Evolutionary conservation across 1,139 yeast genomes (phyloP).

Genomic region (Yamadazyma atlantica): DNA sequence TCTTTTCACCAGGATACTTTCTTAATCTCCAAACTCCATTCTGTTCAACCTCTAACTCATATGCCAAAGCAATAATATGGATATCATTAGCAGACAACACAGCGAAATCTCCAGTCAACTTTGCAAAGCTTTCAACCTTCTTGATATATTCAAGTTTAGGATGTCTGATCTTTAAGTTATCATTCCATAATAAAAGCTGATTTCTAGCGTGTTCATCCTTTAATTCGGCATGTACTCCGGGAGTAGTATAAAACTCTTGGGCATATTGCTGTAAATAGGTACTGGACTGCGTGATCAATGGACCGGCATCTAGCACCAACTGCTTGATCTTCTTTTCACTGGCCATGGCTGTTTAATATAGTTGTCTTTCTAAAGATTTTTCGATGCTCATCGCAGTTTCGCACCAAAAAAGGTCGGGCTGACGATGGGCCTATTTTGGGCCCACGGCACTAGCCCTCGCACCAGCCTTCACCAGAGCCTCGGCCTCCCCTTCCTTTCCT

Average conservation of each 20-base stretch:
- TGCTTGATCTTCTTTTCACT: constrained; percentile 37
- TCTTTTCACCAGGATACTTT: constrained; percentile 65
- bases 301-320: constrained; percentile 90
- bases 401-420: too few relatives aligned
- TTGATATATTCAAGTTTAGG: constrained; percentile 67
- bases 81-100: constrained; percentile 90
- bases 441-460: too few relatives aligned
- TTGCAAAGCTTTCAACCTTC: constrained; percentile 73
- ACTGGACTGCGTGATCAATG: constrained; percentile 84
- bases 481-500: too few relatives aligned
- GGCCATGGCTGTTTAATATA: background rate
- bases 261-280: constrained; percentile 72
- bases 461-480: too few relatives aligned
- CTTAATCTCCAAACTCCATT: constrained; percentile 74
- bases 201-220: constrained; percentile 82
- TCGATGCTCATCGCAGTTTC: constrained; percentile 12
- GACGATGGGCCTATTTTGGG: too few relatives aligned
- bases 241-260: constrained; percentile 74
- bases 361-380: background rate
- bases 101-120: constrained; percentile 84
- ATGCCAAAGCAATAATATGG: constrained; percentile 86
- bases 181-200: constrained; percentile 78
- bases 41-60: constrained; percentile 76
- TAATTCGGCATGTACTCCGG: constrained; percentile 85
- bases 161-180: constrained; percentile 62